Evolutionary conservation across 78 protist species (phyloP).

Genomic region (Speleostelium caveatum): DNA sequence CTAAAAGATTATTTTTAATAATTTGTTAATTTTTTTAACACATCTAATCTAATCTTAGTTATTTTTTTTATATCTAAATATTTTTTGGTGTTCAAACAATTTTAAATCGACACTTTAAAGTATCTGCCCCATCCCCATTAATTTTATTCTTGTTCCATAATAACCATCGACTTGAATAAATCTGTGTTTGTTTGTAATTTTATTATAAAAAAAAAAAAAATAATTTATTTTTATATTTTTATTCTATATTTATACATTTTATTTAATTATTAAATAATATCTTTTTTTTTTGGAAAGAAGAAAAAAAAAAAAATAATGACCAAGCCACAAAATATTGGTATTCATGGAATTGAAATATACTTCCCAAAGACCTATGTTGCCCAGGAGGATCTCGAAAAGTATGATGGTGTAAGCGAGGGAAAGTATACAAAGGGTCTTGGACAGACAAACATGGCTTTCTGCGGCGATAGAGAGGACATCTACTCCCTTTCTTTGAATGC

Average conservation of each 20-base stretch:
- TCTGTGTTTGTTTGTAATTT: too few relatives aligned
- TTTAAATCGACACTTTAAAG: too few relatives aligned
- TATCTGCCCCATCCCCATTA: too few relatives aligned
- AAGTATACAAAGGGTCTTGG: conserved; percentile 98
- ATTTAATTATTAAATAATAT: not conserved
- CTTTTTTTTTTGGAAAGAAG: not conserved
- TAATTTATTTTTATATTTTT: too few relatives aligned
- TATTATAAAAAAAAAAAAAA: too few relatives aligned
- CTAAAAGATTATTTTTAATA: too few relatives aligned
- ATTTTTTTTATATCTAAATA: too few relatives aligned
- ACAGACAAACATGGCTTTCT: conserved; percentile 92
- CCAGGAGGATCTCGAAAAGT: conserved; percentile 86
- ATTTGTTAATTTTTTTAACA: too few relatives aligned
- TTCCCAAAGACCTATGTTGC: conserved; percentile 90
- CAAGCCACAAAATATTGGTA: conserved; percentile 90
- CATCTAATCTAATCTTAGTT: too few relatives aligned
- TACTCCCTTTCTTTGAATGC: conserved; percentile 92
- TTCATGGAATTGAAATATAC: conserved; percentile 94
- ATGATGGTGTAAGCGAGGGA: conserved; percentile 89
- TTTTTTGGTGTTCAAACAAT: too few relatives aligned
- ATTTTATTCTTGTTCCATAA: too few relatives aligned
- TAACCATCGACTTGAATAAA: too few relatives aligned
- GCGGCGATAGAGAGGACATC: conserved; percentile 95
- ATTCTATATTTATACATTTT: not conserved
- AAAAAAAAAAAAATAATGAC: conserved; percentile 3